phyloP scores from a whole-genome alignment of 495 filamentous ascomycete species.

The Bathelium albidoporum region DNA sequence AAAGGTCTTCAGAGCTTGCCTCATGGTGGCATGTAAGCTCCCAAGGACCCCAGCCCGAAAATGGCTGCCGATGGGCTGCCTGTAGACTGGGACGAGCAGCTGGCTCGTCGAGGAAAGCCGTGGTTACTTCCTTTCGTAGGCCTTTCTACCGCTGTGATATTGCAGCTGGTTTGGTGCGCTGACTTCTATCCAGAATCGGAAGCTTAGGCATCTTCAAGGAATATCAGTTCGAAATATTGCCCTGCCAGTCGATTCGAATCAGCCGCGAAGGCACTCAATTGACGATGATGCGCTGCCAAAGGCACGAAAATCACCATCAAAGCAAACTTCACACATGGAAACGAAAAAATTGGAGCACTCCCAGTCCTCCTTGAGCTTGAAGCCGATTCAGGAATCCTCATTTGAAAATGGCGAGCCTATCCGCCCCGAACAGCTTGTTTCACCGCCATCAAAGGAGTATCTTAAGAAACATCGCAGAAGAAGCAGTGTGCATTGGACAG shows the following conservation, averaged over 20 bases:
- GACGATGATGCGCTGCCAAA: constrained; percentile 73
- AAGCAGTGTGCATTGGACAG: constrained; percentile 59
- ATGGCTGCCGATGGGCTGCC: neutral
- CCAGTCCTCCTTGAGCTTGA: constrained; percentile 48
- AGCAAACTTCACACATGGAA: constrained; percentile 53
- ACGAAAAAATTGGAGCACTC: constrained; percentile 53
- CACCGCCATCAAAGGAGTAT: neutral
- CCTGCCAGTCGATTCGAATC: constrained; percentile 38
- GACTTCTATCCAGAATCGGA: constrained; percentile 55
- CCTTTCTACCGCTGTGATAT: constrained; percentile 8
- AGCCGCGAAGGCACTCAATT: constrained; percentile 59
- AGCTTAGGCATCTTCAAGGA: constrained; percentile 76
- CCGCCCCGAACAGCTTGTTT: neutral
- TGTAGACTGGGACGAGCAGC: neutral
- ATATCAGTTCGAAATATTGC: constrained; percentile 80
- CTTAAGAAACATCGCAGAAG: constrained; percentile 43
- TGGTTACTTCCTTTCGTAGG: constrained; percentile 43
- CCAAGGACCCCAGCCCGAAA: neutral
- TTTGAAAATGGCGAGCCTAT: neutral
- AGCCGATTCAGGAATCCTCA: constrained; percentile 3
- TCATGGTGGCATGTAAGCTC: too few species aligned
- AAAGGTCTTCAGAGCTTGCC: too few species aligned
- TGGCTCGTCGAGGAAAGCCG: constrained; percentile 34
- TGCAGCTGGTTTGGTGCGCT: constrained; percentile 10
- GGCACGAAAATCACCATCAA: constrained; percentile 57